Base-by-base conservation (phyloP, 2,329 filamentous ascomycete species). In the Sphaerostilbella broomeana region DNA sequence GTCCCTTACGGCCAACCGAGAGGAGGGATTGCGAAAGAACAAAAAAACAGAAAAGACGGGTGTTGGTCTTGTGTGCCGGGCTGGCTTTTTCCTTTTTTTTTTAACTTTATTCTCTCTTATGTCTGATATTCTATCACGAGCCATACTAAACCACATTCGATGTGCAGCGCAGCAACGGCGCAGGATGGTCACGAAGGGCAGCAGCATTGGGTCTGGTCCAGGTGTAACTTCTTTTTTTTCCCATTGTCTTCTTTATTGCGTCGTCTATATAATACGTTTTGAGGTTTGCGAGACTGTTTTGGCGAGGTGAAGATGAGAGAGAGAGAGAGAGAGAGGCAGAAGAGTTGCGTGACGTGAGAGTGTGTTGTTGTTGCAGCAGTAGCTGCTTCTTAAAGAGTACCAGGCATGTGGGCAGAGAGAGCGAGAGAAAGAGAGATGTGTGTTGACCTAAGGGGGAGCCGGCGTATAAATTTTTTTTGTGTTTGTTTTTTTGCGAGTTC, bases 101-200 rank as follows among this genome's bases (percentile, higher is more conserved):
- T 50, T 44, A 43, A 46, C 43, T 44, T 35, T 39, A 20, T 24
- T 25, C 32, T 50, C 49, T 51, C 40, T 48, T 48, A 54, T 52
- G 53, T 59, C 56, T 55, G 52, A 54, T 54, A 56, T 44, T 63
- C 45, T 52, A 54, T 58, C 46, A 59, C 50, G 54, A 60, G 53
- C 48, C 55, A 58, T 57, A 54, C 43, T 57, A 49, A 40, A 59
- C 51, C 47, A 52, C 47, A 51, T 58, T 57, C 54, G 56, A 55
- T 55, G 56, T 60, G 55, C 53, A 59, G 60, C 60, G 57, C 61
- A 59, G 55, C 56, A 60, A n/a, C 52, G 57, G 60, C 60, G 61
- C 59, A 59, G 45, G 54, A 53, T 53, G 59, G 57, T 54, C 50
- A 59, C 57, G 51, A 49, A 55, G 56, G 59, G 42, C 42, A 27